These are phyloP conservation scores for Penicillium arizonense DNA, from an alignment of 495 filamentous ascomycete species.

Conservation along the genomic window DNA sequence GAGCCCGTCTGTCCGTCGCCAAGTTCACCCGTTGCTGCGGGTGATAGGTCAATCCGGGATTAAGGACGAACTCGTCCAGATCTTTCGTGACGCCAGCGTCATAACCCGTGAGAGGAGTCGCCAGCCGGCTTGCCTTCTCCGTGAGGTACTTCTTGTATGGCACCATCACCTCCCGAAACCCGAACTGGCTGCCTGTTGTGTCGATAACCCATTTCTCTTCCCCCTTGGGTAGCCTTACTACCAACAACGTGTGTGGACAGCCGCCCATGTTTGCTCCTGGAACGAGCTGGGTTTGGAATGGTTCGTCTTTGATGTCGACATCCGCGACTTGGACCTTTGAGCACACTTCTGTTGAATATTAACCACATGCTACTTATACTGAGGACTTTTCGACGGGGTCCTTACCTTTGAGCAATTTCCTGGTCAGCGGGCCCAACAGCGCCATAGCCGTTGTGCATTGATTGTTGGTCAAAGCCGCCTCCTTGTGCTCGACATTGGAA, in stretches of 20 bases:
- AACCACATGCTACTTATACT: background rate
- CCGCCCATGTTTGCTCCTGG: background rate
- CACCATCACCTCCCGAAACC: background rate
- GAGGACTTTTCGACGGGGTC: too few relatives aligned
- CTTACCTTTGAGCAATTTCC: background rate
- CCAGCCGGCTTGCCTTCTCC: background rate
- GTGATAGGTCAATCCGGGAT: too few relatives aligned
- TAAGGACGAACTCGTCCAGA: background rate
- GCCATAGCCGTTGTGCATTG: background rate
- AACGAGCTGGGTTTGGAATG: background rate
- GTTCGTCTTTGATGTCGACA: background rate
- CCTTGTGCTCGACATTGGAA: background rate
- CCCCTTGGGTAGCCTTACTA: background rate
- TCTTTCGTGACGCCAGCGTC: background rate
- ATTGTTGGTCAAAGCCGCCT: background rate
- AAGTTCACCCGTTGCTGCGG: too few relatives aligned
- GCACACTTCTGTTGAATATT: background rate
- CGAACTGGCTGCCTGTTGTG: background rate
- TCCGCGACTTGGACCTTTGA: background rate
- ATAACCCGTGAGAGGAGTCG: background rate
- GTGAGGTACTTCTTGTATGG: background rate
- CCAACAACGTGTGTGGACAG: background rate
- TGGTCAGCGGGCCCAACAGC: background rate
- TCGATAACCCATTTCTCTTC: background rate
- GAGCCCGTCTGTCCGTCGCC: too few relatives aligned